These are phyloP conservation scores for Melaleuca quinquenervia DNA, from an alignment of 345 rosid genomes.

Conservation along the genomic window DNA sequence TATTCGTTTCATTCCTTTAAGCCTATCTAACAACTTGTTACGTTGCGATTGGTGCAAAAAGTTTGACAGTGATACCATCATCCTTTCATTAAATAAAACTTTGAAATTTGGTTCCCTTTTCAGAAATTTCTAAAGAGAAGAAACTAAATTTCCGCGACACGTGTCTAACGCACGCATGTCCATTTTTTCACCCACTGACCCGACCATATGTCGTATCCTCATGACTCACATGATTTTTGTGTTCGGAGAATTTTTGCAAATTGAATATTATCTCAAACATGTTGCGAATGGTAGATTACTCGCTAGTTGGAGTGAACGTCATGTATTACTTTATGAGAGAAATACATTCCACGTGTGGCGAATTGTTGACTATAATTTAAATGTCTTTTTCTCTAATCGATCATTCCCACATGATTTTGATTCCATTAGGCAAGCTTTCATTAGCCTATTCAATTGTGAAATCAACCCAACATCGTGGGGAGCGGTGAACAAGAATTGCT, in stretches of 20 bases:
- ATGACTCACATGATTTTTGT: background rate
- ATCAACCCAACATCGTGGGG: background rate
- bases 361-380: accelerated
- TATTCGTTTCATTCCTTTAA: background rate
- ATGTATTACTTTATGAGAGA: accelerated
- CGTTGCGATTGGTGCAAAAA: background rate
- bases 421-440: background rate
- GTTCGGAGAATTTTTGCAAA: background rate
- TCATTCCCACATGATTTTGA: background rate
- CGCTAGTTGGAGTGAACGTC: background rate
- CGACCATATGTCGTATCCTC: background rate
- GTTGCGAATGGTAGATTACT: background rate
- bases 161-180: background rate
- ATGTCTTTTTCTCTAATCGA: background rate
- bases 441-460: background rate
- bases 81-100: background rate
- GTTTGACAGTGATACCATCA: background rate
- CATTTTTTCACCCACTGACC: background rate
- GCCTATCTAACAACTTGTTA: too few species aligned
- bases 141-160: accelerated
- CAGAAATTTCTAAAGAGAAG: background rate
- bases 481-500: background rate
- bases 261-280: background rate
- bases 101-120: background rate
- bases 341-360: background rate